Base-by-base conservation (phyloP, 495 filamentous ascomycete genomes). In the Daldinia caldariorum region DNA sequence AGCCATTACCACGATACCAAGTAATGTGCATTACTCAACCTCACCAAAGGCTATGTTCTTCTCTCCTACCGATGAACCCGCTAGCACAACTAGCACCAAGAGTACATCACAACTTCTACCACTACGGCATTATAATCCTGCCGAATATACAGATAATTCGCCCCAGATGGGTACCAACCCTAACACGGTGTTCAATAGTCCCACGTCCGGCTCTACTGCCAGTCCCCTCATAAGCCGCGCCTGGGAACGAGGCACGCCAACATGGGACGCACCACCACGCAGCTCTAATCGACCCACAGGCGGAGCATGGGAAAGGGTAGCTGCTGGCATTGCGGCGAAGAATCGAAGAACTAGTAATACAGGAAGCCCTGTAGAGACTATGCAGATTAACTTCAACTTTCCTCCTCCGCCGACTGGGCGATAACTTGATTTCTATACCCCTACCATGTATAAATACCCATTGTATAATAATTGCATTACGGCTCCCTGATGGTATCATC, bases 101-200 rank as follows among this genome's bases (percentile, higher is more conserved):
- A 79, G 78, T 16, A 76, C 79, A 3, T 69, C 77, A 9, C 73
- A 82, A 6, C 75, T 82, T 8, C 71, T 78, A 0, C 71, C 75
- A 2, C 63, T 81, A 50, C 72, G 71, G 3, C 75, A 76, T 4
- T 83, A 83, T 56, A 74, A 78, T 13, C 81, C 80, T 1, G 72
- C 79, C n/a, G 81, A 82, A 34, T 78, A 82, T 67, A 76, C 74
- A 20, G 60, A 79, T 14, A 61, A 66, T 14, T 70, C 53, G 9
- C 74, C 74, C 37, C 57, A 69, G 35, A 39, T 69, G 12, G 50
- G 66, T 14, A n/a, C 29, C 61, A 43, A 63, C 39, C 60, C 55
- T 57, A 43, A 69, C 12, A 67, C 55, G 20, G 65, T 69, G 29
- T 73, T 69, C 59, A 75, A 58, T 35, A 81, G 79, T 32, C 77